phyloP scores from a whole-genome alignment of 306 rosid genomes.

The Trifolium fragiferum region DNA sequence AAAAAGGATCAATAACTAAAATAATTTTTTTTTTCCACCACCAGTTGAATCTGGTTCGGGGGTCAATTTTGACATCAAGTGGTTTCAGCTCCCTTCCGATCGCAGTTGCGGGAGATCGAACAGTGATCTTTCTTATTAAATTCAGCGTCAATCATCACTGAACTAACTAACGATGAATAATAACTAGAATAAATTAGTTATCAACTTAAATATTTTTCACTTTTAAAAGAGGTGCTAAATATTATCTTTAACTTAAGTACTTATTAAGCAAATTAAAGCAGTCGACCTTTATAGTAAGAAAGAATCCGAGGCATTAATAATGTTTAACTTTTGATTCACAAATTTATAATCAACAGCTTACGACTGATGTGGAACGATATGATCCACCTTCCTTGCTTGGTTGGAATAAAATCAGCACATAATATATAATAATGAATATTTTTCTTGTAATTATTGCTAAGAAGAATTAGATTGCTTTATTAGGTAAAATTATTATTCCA shows the following conservation, averaged over 20 bases:
- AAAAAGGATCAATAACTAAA: no score
- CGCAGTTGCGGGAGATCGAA: no score
- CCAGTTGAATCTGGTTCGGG: no score
- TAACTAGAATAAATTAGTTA: no score
- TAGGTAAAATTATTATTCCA: slow-evolving; percentile 59
- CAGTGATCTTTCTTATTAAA: no score
- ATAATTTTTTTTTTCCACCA: no score
- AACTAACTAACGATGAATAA: no score
- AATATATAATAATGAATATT: slow-evolving; percentile 11
- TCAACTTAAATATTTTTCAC: no score
- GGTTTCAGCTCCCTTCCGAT: no score
- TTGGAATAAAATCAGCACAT: slow-evolving; percentile 24
- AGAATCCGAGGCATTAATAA: slow-evolving; percentile 58
- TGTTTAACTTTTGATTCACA: slow-evolving; percentile 48
- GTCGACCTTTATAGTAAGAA: slow-evolving; percentile 48
- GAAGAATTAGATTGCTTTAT: slow-evolving; percentile 34
- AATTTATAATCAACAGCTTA: slow-evolving; percentile 31
- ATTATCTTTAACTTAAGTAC: neutral
- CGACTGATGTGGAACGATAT: slow-evolving; percentile 45
- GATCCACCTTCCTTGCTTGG: slow-evolving; percentile 33
- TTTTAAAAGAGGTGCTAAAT: no score
- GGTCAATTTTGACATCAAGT: no score
- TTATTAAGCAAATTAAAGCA: slow-evolving; percentile 45
- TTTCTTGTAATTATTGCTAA: slow-evolving; percentile 23
- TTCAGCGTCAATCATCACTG: no score